Evolutionary conservation across 306 rosid genomes (phyloP).

Genomic region (Dryas alaskensis): DNA sequence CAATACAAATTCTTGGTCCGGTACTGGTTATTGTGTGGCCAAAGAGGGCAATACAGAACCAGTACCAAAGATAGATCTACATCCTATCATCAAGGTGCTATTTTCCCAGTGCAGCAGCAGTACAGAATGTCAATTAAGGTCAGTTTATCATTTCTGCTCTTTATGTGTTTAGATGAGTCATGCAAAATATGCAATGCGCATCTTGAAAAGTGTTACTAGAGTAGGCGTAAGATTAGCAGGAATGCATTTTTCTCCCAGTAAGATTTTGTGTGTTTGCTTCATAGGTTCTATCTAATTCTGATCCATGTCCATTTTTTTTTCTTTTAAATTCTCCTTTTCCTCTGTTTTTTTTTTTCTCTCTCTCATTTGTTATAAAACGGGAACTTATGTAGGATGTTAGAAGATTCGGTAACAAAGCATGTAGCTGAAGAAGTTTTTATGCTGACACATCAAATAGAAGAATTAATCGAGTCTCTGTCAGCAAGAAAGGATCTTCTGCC

Average conservation of each 20-base stretch:
- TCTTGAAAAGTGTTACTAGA: background rate
- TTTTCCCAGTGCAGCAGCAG: constrained; percentile 50
- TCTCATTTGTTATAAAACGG: constrained; percentile 4
- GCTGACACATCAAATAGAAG: constrained; percentile 57
- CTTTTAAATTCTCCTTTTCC: background rate
- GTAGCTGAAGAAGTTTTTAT: constrained; percentile 76
- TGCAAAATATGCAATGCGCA: background rate
- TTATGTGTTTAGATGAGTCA: background rate
- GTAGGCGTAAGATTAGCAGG: background rate
- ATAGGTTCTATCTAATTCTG: background rate
- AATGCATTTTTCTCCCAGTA: background rate
- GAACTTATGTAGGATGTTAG: constrained; percentile 62
- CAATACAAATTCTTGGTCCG: constrained; percentile 72
- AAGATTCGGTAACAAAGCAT: constrained; percentile 64
- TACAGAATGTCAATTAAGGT: constrained; percentile 66
- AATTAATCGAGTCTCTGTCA: constrained; percentile 43
- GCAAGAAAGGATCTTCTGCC: constrained; percentile 60
- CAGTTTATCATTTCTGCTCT: constrained; percentile 18
- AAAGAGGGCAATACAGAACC: constrained; percentile 31
- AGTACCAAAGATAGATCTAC: constrained; percentile 47
- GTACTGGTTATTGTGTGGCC: constrained; percentile 51
- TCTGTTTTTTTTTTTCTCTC: background rate
- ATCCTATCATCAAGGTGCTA: constrained; percentile 67
- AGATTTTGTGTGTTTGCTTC: background rate
- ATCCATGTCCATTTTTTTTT: background rate